Evolutionary conservation across 345 rosid species (phyloP).

Genomic region (Viola odorata): DNA sequence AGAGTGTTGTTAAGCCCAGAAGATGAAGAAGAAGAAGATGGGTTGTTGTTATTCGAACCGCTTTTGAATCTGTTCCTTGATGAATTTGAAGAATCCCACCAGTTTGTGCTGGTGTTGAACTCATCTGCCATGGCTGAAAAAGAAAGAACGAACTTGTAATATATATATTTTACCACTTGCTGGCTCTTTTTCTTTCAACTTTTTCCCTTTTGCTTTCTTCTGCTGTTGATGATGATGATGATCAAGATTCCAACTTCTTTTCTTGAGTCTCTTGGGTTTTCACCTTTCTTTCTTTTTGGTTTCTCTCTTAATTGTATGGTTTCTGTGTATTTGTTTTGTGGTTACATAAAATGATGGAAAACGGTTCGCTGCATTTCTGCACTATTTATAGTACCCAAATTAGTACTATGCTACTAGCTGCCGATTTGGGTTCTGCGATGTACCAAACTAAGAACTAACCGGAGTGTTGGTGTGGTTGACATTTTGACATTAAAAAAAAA

Average conservation of each 20-base stretch:
- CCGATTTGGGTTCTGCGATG: not conserved
- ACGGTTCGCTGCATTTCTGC: constrained; percentile 27
- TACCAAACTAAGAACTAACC: constrained; percentile 16
- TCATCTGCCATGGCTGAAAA: constrained; percentile 60
- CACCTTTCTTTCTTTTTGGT: too few species aligned
- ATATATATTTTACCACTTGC: not conserved
- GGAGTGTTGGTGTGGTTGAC: constrained; percentile 38
- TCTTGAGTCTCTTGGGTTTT: not conserved
- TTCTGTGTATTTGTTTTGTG: not conserved
- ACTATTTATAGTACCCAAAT: constrained; percentile 17
- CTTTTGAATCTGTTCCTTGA: constrained; percentile 44
- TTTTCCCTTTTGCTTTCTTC: too few species aligned
- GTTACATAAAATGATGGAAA: constrained; percentile 49
- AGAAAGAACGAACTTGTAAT: not conserved
- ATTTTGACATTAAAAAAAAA: constrained; percentile 12
- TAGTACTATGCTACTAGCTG: not conserved
- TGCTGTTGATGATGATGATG: too few species aligned
- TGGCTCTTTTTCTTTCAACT: not conserved
- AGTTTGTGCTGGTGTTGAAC: constrained; percentile 39
- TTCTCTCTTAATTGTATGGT: not conserved
- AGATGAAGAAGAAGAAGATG: constrained; percentile 41
- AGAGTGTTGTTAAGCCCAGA: constrained; percentile 32
- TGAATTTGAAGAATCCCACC: constrained; percentile 68
- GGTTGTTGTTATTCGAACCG: constrained; percentile 9
- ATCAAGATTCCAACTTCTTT: not conserved